Evolutionary conservation across 768 basidiomycete genomes (phyloP), one percentile per base, ranked within the genome.

Genomic region (Tubosaeta brunneosetosa): DNA sequence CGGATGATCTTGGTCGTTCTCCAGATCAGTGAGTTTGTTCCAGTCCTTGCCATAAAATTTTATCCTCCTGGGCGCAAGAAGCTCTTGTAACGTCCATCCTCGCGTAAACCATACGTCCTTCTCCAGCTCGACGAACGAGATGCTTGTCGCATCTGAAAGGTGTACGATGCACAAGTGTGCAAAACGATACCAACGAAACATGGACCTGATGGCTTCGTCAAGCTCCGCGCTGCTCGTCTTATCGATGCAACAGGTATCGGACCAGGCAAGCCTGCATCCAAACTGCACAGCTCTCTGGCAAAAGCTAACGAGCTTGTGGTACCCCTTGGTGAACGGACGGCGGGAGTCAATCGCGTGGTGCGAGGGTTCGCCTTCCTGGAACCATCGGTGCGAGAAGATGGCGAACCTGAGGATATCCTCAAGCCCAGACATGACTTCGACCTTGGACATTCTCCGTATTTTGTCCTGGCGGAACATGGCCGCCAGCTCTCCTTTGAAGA

Each of bases 351-450:
- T 27, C 7, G 42, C 42, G n/a, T 43, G 27, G 19, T 44, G 60
- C 22, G 44, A 31, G 4, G 50, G 53, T 7, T 60, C 53, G 26
- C 54, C 58, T 7, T 56, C 51, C 6, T 44, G 45, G 33, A 44
- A 37, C 54, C 59, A 60, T 27, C 59, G 37, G 22, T 60, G 59
- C 16, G 58, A 60, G 19, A 60, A 56, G 19, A 60, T 52, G 27
- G 58, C 58, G 6, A 55, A 60, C 25, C 29, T 49, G 6, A 59
- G 57, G 1, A 55, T 5, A 0, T 41, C 16, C 19, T 31, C 49
- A 10, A 59, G 58, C 19, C 14, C n/a, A 5, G 41, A 16, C 22
- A 13, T 41, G 37, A 59, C 40, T 14, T 47, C 44, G n/a, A 7
- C 6, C 7, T 27, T 49, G 5, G 50, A 12, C 38, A 46, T 27